These are phyloP conservation scores for Plasmodium relictum DNA, from an alignment of 169 alveolate species.

Conservation along the genomic window DNA sequence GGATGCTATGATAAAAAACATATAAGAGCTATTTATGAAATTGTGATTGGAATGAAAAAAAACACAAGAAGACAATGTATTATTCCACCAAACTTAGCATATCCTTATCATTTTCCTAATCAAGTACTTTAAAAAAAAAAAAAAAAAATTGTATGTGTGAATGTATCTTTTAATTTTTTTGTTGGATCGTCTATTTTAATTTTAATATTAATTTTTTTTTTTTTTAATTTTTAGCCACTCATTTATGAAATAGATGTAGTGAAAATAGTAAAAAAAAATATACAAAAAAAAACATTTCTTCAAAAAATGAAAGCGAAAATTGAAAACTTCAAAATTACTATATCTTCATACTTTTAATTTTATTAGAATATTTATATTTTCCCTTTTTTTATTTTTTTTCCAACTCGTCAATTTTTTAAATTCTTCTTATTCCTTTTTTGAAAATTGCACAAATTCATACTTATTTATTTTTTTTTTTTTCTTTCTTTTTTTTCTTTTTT, in stretches of 20 bases:
- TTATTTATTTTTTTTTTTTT: conserved; percentile 4
- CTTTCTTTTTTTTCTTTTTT: no score
- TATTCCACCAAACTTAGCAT: conserved; percentile 65
- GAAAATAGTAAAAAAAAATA: conserved; percentile 32
- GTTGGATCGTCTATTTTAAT: neutral
- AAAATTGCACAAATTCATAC: no score
- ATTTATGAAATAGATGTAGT: conserved; percentile 72
- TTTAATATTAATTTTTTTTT: neutral
- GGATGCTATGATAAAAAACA: conserved; percentile 64
- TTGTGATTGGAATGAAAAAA: conserved; percentile 73
- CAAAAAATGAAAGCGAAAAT: conserved; percentile 20
- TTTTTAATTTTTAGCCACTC: conserved; percentile 52
- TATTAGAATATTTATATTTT: neutral
- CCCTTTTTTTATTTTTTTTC: neutral
- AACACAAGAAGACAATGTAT: conserved; percentile 72
- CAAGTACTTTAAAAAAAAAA: conserved; percentile 55
- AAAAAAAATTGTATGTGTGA: neutral
- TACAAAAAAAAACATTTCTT: conserved; percentile 14
- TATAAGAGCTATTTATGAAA: conserved; percentile 71
- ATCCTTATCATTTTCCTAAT: conserved; percentile 64
- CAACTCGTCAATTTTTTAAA: no score
- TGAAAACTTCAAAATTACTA: conserved; percentile 8
- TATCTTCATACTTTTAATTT: conserved; percentile 47
- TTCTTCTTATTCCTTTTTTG: no score
- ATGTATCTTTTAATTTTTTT: neutral